Evolutionary conservation across 192 early-diverging fungal genomes (phyloP).

Genomic region (Geranomyces variabilis): DNA sequence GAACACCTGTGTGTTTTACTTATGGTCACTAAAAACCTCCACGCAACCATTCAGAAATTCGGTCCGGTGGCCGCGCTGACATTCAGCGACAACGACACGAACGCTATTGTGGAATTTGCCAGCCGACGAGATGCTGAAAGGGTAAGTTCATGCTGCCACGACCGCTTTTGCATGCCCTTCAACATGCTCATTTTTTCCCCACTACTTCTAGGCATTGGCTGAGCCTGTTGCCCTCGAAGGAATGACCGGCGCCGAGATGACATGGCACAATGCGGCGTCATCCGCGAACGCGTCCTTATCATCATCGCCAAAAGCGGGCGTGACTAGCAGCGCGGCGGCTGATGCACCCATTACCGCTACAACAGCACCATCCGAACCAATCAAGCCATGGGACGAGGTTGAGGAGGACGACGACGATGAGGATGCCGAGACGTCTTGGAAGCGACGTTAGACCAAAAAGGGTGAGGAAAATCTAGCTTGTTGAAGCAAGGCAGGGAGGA

Average conservation of each 20-base stretch:
- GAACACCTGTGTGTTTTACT: too few relatives aligned
- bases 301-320: background rate
- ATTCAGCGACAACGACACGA: slow-evolving; percentile 43
- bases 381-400: slow-evolving; percentile 11
- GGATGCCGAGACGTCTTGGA: slow-evolving; percentile 6
- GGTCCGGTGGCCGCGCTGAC: slow-evolving; percentile 54
- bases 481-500: background rate
- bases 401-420: slow-evolving; percentile 17
- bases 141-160: too few relatives aligned
- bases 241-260: slow-evolving; percentile 6
- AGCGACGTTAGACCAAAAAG: background rate
- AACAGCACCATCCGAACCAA: background rate
- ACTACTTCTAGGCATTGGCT: slow-evolving; percentile 11
- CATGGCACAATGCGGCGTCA: slow-evolving; percentile 9
- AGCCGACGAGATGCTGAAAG: slow-evolving; percentile 61
- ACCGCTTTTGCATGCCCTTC: background rate
- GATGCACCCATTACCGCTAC: too few relatives aligned
- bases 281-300: slow-evolving; percentile 5
- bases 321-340: too few relatives aligned
- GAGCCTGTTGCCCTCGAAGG: slow-evolving; percentile 19
- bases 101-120: slow-evolving; percentile 58
- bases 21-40: background rate
- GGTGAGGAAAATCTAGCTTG: background rate
- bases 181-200: background rate
- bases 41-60: slow-evolving; percentile 39